Conservation (phyloP, 2,329 filamentous ascomycete genomes). For the Fusarium sulawesiense region DNA sequence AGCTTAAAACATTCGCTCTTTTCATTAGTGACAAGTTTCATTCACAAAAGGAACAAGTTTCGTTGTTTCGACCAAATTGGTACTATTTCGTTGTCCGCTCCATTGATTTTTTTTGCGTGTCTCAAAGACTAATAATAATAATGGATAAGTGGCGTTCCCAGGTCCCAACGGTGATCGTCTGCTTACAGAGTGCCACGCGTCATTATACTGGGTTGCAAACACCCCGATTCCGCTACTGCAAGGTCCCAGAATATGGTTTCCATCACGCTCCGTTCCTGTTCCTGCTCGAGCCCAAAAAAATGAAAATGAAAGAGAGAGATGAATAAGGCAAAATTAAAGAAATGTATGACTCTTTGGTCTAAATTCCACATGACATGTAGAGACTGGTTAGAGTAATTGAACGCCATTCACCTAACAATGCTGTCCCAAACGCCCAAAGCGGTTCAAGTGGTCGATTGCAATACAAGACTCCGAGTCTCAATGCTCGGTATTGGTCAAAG, state of each 20-base stretch:
- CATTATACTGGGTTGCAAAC: conserved; percentile 19
- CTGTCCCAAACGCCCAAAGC: conserved; percentile 65
- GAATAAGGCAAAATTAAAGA: conserved; percentile 50
- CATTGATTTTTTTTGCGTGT: conserved; percentile 30
- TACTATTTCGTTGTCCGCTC: conserved; percentile 24
- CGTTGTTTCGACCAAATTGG: not conserved
- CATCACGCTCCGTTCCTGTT: conserved; percentile 26
- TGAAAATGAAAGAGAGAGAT: conserved; percentile 41
- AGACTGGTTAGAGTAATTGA: conserved; percentile 55
- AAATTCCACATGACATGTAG: conserved; percentile 52
- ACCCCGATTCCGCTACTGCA: conserved; percentile 31
- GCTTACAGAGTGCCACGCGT: conserved; percentile 34
- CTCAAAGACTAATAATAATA: conserved; percentile 21
- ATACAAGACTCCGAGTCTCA: conserved; percentile 59
- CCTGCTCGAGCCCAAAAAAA: conserved; percentile 36
- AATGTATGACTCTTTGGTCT: conserved; percentile 53
- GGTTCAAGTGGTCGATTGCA: conserved; percentile 60
- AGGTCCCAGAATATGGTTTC: conserved; percentile 34
- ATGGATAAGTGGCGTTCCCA: conserved; percentile 37
- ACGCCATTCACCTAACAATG: conserved; percentile 70
- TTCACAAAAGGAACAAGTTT: not conserved
- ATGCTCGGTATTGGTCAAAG: conserved; percentile 40
- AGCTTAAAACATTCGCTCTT: not conserved
- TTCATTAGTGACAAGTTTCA: not conserved
- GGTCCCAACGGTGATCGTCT: conserved; percentile 26